Conservation (phyloP, 345 rosid genomes). For the Noccaea caerulescens region DNA sequence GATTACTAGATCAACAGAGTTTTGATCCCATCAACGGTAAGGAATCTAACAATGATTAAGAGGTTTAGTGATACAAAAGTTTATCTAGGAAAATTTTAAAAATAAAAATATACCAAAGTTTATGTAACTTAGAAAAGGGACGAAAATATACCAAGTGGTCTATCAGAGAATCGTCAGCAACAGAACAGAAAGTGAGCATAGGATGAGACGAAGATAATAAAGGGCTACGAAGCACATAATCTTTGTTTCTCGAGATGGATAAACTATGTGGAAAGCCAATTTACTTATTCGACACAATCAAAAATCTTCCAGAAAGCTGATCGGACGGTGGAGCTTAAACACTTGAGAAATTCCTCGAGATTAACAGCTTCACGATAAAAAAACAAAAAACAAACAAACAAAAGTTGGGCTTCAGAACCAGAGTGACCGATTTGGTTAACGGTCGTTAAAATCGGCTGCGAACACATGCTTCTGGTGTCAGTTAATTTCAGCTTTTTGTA, state of each 20-base stretch:
- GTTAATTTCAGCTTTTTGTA: constrained; percentile 7
- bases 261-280: constrained; percentile 16
- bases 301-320: constrained; percentile 18
- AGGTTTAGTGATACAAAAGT: not conserved
- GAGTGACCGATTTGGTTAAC: constrained; percentile 28
- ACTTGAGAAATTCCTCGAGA: constrained; percentile 9
- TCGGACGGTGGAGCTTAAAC: constrained; percentile 28
- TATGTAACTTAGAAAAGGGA: not conserved
- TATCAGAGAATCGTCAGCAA: constrained; percentile 36
- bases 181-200: constrained; percentile 34
- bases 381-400: not conserved
- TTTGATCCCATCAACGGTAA: not conserved
- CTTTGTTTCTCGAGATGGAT: constrained; percentile 31
- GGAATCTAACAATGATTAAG: not conserved
- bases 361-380: constrained; percentile 19
- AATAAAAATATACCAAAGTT: not conserved
- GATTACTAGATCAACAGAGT: not conserved
- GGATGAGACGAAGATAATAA: constrained; percentile 32
- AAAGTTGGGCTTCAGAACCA: constrained; percentile 23
- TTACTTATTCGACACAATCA: not conserved
- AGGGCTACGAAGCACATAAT: constrained; percentile 15
- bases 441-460: constrained; percentile 36
- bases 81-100: not conserved
- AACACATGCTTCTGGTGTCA: constrained; percentile 30
- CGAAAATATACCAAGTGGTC: constrained; percentile 6